Base-by-base conservation (phyloP, 2,329 filamentous ascomycete genomes). In the Periconia macrospinosa region DNA sequence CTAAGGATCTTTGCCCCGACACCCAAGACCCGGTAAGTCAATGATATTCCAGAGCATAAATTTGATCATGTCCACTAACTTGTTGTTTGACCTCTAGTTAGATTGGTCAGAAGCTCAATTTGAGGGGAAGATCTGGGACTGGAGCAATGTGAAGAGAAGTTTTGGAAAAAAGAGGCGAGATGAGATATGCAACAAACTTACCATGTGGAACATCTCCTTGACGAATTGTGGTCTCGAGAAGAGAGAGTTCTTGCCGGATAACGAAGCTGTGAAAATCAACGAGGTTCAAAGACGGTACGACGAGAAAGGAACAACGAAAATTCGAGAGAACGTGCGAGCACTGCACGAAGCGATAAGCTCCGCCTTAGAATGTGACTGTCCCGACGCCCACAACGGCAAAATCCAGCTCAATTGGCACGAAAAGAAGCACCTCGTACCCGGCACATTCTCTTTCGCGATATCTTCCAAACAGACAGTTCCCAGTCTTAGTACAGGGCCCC, bases 391-490 rank as follows among this genome's bases (percentile, higher is more conserved):
- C 43, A 18, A 47, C 18, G 52, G 45, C 14, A 41, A 30, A 17
- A 47, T 58, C 43, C n/a, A 54, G 18, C 45, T 52, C 7, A 27
- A 47, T 27, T 58, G 52, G 55, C 37, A 58, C 19, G 40, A 53
- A 27, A 17, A 44, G 2, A 47, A 54, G 37, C 23, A 18, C 2
- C 27, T 41, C 7, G 23, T 20, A 17, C 20, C 47, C 3, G 17
- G 23, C 15, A 33, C 30, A 19, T 54, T 57, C 45, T 37, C 17
- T 9, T 27, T 52, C 19, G 46, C 23, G 8, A 27, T 27, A 27
- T 27, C 23, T 27, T 27, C 23, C 23, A 27, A 27, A 27, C 23
- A 27, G 23, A 27, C 3, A 27, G 23, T 8, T 27, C 23, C 3
- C 8, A 8, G 8, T 27, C 23, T 5, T 8, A 27, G 8, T 27